Evolutionary conservation across 306 rosid genomes (phyloP), one percentile per base, ranked within the genome.

Genomic region (Mimosa bimucronata): DNA sequence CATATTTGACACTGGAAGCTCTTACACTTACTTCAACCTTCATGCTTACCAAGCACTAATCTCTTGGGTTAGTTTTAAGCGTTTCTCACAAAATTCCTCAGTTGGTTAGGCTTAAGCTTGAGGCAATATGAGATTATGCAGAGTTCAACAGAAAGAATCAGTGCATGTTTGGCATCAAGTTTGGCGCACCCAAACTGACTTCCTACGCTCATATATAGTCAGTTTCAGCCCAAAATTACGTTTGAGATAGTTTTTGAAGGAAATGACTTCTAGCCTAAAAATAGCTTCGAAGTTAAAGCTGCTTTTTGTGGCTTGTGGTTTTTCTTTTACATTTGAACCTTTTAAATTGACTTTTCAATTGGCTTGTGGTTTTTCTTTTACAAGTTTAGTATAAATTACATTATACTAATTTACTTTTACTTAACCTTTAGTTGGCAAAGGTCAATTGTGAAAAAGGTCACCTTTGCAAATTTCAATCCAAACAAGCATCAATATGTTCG

Each of bases 1-100:
- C 61, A 80, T 87, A 84, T 94, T 94, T 77, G 98, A 94, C 85
- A 89, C 94, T 46, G 98, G 98, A 16, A 86, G 97, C 82, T 86
- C 98, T 73, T 91, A 92, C 89, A 91, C 97, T 42, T 94, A 91
- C 80, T 85, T 94, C 80, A 88, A 86, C 80, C 87, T 92, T 65
- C 80, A 81, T 45, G 88, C 92, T 72, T 92, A 94, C 83, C 85
- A 91, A 83, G 84, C 83, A 71, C 40, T 92, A 58, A 66, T 83
- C 72, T 76, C 76, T 57, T 88, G 84, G 97, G 98, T 92, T 3
- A 87, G 94, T 88, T 40, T 29, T 40, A 76, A 73, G 40, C 26
- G 60, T 46, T 41, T 34, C 71, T 76, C 71, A 12, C 25, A 42
- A 21, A n/a, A 71, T 25, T 74, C 73, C 45, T 19, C 73, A 15